These are phyloP conservation scores for Sungouiozyma ichnusensis DNA, from an alignment of 805 yeast species.

Conservation along the genomic window DNA sequence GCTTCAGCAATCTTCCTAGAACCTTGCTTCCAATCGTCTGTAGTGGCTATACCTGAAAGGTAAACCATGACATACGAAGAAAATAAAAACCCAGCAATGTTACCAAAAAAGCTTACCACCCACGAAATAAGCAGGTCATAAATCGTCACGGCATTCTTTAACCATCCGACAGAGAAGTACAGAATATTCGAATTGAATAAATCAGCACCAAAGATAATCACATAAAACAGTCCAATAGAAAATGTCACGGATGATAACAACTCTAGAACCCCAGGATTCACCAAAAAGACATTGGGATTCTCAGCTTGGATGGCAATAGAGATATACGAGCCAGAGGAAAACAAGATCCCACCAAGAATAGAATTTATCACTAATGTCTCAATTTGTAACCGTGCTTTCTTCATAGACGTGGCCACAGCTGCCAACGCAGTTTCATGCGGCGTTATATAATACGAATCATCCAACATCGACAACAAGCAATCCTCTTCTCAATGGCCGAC, in stretches of 20 bases:
- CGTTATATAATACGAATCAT: constrained; percentile 50
- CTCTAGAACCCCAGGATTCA: constrained; percentile 43
- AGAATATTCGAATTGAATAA: constrained; percentile 65
- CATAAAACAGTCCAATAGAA: constrained; percentile 67
- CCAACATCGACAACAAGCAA: constrained; percentile 22
- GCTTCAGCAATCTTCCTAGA: constrained; percentile 37
- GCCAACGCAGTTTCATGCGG: constrained; percentile 80
- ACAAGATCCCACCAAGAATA: constrained; percentile 57
- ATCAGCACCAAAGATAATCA: constrained; percentile 66
- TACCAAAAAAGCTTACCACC: constrained; percentile 57
- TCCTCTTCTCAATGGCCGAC: too few relatives aligned
- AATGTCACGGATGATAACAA: constrained; percentile 52
- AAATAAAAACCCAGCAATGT: constrained; percentile 54
- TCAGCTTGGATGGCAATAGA: constrained; percentile 45
- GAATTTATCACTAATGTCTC: constrained; percentile 55
- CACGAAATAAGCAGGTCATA: constrained; percentile 56
- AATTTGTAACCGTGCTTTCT: constrained; percentile 57
- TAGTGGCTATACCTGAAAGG: constrained; percentile 39
- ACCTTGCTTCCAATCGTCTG: constrained; percentile 36
- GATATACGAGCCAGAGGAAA: constrained; percentile 66
- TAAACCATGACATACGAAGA: constrained; percentile 56
- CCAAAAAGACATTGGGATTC: constrained; percentile 27
- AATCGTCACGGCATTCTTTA: constrained; percentile 59
- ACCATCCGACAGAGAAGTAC: constrained; percentile 57
- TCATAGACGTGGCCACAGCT: constrained; percentile 78